Evolutionary conservation across 2,329 filamentous ascomycete genomes (phyloP).

Genomic region (Penicillium psychrosexuale): DNA sequence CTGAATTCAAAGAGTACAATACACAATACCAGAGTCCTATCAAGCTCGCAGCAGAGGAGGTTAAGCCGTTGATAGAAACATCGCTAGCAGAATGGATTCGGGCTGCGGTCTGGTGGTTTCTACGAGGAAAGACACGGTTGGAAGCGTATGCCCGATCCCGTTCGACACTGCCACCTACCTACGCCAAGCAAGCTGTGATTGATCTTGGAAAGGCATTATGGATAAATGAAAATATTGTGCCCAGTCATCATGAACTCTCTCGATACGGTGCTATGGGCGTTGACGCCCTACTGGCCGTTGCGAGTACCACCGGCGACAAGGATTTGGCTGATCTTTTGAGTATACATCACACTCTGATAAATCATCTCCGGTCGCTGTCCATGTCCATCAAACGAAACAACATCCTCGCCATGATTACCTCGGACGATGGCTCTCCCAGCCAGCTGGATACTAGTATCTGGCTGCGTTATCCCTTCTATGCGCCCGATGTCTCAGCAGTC

Average conservation of each 20-base stretch:
- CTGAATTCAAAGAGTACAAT: conserved; percentile 67
- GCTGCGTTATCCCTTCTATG: conserved; percentile 72
- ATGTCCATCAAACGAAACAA: conserved; percentile 82
- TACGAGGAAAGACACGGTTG: conserved; percentile 72
- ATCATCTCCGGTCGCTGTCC: conserved; percentile 68
- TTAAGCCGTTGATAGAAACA: conserved; percentile 63
- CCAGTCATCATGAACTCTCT: conserved; percentile 39
- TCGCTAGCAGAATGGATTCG: conserved; percentile 66
- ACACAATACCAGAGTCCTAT: conserved; percentile 74
- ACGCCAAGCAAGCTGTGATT: conserved; percentile 70
- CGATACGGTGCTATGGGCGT: conserved; percentile 41
- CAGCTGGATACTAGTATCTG: conserved; percentile 80
- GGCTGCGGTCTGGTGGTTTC: conserved; percentile 83
- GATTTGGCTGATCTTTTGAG: conserved; percentile 48
- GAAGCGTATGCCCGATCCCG: conserved; percentile 68
- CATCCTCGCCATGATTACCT: conserved; percentile 62
- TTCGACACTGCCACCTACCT: conserved; percentile 42
- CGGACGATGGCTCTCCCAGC: conserved; percentile 65
- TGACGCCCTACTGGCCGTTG: conserved; percentile 41
- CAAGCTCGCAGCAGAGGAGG: conserved; percentile 70
- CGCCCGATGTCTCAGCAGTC: conserved; percentile 67
- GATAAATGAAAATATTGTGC: conserved; percentile 55
- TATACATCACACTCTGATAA: conserved; percentile 55
- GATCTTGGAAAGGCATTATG: conserved; percentile 84
- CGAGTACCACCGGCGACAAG: conserved; percentile 45